Evolutionary conservation across 345 rosid genomes (phyloP).

Genomic region (Boechera divaricarpa): DNA sequence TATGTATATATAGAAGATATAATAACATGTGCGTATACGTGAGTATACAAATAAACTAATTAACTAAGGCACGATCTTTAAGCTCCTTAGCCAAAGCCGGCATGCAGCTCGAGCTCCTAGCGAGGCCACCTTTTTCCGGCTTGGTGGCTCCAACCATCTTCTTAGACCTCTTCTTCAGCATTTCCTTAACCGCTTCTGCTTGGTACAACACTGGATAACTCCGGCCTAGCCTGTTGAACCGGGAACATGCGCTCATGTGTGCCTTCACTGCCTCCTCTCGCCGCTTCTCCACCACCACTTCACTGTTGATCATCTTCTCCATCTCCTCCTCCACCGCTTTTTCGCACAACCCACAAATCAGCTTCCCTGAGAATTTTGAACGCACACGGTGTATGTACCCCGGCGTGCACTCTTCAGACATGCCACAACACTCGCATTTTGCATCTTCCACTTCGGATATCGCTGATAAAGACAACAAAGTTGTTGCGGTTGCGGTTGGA

Average conservation of each 20-base stretch:
- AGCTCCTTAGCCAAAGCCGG: conserved; percentile 64
- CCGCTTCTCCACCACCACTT: conserved; percentile 48
- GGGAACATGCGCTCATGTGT: conserved; percentile 71
- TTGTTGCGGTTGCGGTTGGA: conserved; percentile 35
- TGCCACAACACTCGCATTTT: conserved; percentile 90
- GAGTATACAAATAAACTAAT: conserved; percentile 22
- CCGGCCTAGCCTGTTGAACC: conserved; percentile 74
- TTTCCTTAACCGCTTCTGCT: conserved; percentile 84
- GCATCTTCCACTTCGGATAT: conserved; percentile 77
- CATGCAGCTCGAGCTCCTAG: conserved; percentile 84
- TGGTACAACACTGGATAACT: conserved; percentile 75
- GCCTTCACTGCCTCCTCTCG: conserved; percentile 65
- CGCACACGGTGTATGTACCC: conserved; percentile 66
- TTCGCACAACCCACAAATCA: conserved; percentile 77
- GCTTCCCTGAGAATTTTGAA: conserved; percentile 63
- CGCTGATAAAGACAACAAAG: conserved; percentile 41
- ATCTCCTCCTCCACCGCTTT: conserved; percentile 77
- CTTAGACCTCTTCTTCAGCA: conserved; percentile 60
- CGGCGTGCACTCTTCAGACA: conserved; percentile 86
- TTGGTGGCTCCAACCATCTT: conserved; percentile 43
- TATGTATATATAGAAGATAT: conserved; percentile 1
- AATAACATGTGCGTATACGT: background rate
- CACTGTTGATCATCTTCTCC: conserved; percentile 53
- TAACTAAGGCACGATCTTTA: conserved; percentile 40
- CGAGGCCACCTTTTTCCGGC: conserved; percentile 49